Percentiles rank a stretch among this genome's conserved stretches.
Conservation (phyloP, 805 yeast genomes). For the Candida loeiensis region DNA sequence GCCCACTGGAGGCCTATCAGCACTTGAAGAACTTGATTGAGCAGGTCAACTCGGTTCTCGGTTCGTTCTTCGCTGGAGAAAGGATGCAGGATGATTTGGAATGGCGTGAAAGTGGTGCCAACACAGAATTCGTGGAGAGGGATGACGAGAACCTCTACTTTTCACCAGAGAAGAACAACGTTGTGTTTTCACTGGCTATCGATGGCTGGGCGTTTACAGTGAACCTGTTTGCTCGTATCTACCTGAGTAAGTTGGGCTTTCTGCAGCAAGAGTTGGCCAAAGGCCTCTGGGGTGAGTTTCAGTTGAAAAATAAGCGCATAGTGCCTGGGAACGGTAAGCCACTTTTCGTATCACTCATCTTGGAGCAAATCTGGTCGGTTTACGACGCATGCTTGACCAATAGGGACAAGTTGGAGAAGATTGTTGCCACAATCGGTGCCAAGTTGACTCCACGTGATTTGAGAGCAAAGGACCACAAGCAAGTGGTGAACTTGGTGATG, state of each 20-base stretch:
- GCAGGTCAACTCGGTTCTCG: conserved; percentile 92
- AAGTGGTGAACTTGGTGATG: conserved; percentile 61
- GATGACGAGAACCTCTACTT: conserved; percentile 83
- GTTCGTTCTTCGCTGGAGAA: conserved; percentile 89
- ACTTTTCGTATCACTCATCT: conserved; percentile 77
- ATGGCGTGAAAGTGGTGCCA: conserved; percentile 65
- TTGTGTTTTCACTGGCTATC: conserved; percentile 82
- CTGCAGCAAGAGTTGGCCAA: conserved; percentile 73
- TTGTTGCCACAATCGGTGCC: conserved; percentile 65
- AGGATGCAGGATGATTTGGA: conserved; percentile 82
- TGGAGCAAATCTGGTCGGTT: conserved; percentile 90
- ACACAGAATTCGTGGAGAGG: conserved; percentile 59
- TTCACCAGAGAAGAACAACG: conserved; percentile 83
- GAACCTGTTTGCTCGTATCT: conserved; percentile 82
- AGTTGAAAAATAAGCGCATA: conserved; percentile 79
- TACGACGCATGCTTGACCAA: conserved; percentile 68
- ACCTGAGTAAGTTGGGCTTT: conserved; percentile 80
- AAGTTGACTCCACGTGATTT: conserved; percentile 72
- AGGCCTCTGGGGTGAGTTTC: conserved; percentile 95
- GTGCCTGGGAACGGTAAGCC: conserved; percentile 69
- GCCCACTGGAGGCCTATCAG: conserved; percentile 79
- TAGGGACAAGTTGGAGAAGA: conserved; percentile 69
- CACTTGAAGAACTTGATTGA: conserved; percentile 80
- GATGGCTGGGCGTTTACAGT: conserved; percentile 98
- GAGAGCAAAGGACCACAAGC: conserved; percentile 71